These are phyloP conservation scores for Raffaelea ambrosiae DNA, from an alignment of 2,329 filamentous ascomycete species.

Conservation along the genomic window DNA sequence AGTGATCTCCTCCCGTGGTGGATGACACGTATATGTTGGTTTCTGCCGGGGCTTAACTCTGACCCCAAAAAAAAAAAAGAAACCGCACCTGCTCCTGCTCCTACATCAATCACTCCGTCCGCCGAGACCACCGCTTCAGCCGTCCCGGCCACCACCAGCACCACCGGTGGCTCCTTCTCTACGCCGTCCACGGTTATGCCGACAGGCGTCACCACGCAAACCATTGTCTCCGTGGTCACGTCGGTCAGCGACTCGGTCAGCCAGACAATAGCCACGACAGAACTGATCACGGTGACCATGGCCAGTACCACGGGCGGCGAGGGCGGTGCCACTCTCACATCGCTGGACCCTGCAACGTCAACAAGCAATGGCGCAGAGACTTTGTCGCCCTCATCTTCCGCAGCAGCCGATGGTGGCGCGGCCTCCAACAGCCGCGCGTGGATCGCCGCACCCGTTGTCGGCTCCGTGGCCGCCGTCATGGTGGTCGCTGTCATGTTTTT, in stretches of 20 bases:
- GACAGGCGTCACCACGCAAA: constrained; percentile 1
- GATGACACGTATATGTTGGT: not conserved
- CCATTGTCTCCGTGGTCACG: constrained; percentile 5
- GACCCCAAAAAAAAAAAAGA: too few relatives aligned
- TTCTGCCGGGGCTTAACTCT: too few relatives aligned
- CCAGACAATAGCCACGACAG: constrained; percentile 7
- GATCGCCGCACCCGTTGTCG: constrained; percentile 26
- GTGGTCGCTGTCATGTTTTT: constrained; percentile 22
- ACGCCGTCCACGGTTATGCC: too few relatives aligned
- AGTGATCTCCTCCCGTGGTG: too few relatives aligned
- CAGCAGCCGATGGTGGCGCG: constrained; percentile 1
- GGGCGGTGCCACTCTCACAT: not conserved
- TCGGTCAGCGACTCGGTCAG: constrained; percentile 1
- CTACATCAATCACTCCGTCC: not conserved
- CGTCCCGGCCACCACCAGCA: constrained; percentile 1
- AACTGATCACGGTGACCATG: constrained; percentile 10
- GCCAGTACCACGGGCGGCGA: not conserved
- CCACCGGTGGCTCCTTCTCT: too few relatives aligned
- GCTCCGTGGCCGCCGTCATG: constrained; percentile 21
- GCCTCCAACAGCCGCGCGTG: constrained; percentile 15
- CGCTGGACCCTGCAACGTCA: too few relatives aligned
- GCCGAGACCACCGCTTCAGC: not conserved
- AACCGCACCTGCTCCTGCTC: constrained; percentile 40
- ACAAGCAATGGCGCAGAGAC: too few relatives aligned
- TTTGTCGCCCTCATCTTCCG: too few relatives aligned